Evolutionary conservation across 805 yeast species (phyloP).

Genomic region (Yarrowia osloensis): DNA sequence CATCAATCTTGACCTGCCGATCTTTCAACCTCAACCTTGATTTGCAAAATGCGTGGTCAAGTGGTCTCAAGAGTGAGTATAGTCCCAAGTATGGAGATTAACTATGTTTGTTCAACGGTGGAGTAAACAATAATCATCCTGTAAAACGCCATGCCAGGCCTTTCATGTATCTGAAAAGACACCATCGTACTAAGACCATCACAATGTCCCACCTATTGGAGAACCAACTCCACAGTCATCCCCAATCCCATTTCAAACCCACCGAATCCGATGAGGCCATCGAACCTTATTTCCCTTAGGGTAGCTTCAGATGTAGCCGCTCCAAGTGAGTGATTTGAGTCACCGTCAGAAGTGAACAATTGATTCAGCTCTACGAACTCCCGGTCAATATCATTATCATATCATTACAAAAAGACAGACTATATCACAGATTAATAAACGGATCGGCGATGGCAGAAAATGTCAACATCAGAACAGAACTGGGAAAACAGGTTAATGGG

Average conservation of each 20-base stretch:
- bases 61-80: no score
- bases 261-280: neutral
- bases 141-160: no score
- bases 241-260: neutral
- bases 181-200: no score
- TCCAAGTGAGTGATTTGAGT: neutral
- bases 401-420: conserved; percentile 25
- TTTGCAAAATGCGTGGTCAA: no score
- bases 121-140: no score
- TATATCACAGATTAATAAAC: neutral
- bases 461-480: neutral
- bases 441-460: neutral
- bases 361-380: neutral
- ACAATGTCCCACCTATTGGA: no score
- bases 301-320: neutral
- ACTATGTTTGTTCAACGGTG: no score
- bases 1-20: neutral
- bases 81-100: neutral
- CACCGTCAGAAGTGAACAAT: neutral
- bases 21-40: neutral
- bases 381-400: conserved; percentile 1
- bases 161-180: no score
- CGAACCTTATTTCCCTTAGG: no score
- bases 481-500: neutral
- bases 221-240: no score